Conservation (phyloP, 805 yeast species). For the Wickerhamomyces hampshirensis region DNA sequence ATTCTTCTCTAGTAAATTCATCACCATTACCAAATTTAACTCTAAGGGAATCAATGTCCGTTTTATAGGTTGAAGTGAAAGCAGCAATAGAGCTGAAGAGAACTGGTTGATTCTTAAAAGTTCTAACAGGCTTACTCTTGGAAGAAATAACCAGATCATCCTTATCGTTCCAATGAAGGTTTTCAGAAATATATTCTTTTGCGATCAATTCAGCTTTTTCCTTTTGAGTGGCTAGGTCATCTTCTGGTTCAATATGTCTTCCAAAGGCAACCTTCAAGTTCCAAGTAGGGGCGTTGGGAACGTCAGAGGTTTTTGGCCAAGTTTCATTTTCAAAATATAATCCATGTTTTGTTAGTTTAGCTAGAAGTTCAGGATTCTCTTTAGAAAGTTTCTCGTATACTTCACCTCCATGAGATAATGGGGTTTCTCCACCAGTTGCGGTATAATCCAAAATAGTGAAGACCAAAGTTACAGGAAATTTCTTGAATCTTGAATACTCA, state of each 20-base stretch:
- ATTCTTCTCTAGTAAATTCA: constrained; percentile 13
- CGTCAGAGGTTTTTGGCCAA: constrained; percentile 22
- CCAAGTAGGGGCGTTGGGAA: constrained; percentile 23
- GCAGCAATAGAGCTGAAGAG: constrained; percentile 26
- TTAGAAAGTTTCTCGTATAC: too few relatives aligned
- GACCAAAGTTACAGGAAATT: too few relatives aligned
- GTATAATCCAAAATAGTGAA: too few relatives aligned
- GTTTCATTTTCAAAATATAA: constrained; percentile 23
- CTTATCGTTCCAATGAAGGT: constrained; percentile 25
- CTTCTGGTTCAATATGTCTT: constrained; percentile 20
- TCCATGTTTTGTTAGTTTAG: constrained; percentile 22
- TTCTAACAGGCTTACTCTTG: constrained; percentile 22
- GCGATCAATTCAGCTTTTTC: constrained; percentile 24
- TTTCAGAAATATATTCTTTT: constrained; percentile 22
- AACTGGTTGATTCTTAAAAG: constrained; percentile 13
- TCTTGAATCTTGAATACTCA: too few relatives aligned
- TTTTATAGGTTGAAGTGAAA: constrained; percentile 15
- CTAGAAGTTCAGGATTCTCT: constrained; percentile 22
- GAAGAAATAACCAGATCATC: constrained; percentile 27
- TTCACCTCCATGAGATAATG: too few relatives aligned
- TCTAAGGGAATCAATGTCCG: constrained; percentile 3
- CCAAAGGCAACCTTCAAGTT: constrained; percentile 30
- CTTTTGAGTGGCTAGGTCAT: constrained; percentile 24
- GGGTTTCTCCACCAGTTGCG: too few relatives aligned
- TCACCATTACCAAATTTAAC: constrained; percentile 22